Base-by-base conservation (phyloP, 331 rosid genomes). In the Quercus phellos region DNA sequence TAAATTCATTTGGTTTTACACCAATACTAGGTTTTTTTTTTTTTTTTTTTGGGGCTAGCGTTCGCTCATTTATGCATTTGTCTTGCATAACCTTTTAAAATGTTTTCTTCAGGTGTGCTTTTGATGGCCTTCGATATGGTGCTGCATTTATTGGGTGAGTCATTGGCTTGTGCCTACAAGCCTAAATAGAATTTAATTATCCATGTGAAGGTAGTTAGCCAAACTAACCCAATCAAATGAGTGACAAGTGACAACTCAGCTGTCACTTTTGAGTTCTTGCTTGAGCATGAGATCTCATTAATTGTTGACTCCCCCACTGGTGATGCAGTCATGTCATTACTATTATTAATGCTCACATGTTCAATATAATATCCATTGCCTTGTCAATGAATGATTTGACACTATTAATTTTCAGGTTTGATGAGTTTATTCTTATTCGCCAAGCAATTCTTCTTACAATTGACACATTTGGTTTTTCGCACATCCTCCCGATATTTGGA, bases 121-220 rank as follows among this genome's bases (percentile, higher is more conserved):
- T 94, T 81, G 99, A 94, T 80, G 99, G 99, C 77, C 97, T 94
- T 69, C 97, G 91, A 69, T 94, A 94, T 76, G 94, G 92, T 60
- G 99, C 99, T 85, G 99, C 98, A 64, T 92, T 94, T 89, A 87
- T 91, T 18, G 98, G 99, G 99, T 91, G 79, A 82, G 81, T 87
- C 73, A 35, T 69, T 11, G 54, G 53, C 54, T 51, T 51, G 26
- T 77, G 34, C 21, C 10, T 13, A 32, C 61, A 35, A 77, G 55
- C 73, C 54, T 76, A 24, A 34, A 75, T 16, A 26, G 38, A 59
- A 42, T 73, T 56, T 67, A 66, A 67, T 17, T 8, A 76, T 54
- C 71, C 26, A 55, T 78, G 73, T 43, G 71, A 63, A 70, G 67
- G 56, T 71, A 17, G 76, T 76, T 64, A 68, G 54, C 75, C 61